These are phyloP conservation scores for Fusarium tuaranense DNA, from an alignment of 2,329 filamentous ascomycete species.

Conservation along the genomic window DNA sequence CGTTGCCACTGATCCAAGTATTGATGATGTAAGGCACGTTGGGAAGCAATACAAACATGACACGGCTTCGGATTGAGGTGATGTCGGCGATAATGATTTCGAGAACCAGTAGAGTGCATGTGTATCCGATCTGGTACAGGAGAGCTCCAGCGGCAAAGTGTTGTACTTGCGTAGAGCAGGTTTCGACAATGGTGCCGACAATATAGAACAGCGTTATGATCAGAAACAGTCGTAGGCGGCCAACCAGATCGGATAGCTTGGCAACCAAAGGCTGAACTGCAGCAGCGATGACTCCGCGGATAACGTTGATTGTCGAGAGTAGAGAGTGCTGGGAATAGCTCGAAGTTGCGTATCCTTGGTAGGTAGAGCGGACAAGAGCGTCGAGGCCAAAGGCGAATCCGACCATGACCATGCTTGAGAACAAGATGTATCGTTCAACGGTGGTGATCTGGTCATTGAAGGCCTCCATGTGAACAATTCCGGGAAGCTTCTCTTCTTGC, in stretches of 20 bases:
- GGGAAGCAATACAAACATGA: background rate
- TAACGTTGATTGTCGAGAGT: background rate
- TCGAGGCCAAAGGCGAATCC: background rate
- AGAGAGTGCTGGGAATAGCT: background rate
- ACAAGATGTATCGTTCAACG: background rate
- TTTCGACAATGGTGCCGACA: background rate
- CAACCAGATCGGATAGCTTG: background rate
- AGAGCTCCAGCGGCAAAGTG: background rate
- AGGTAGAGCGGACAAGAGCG: background rate
- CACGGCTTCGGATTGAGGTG: background rate
- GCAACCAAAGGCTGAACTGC: background rate
- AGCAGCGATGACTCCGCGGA: background rate
- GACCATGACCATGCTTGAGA: background rate
- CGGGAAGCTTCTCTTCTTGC: background rate
- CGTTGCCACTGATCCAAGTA: background rate
- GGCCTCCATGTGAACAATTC: background rate
- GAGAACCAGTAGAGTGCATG: background rate
- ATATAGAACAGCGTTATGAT: background rate
- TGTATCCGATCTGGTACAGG: background rate
- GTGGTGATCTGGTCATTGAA: background rate
- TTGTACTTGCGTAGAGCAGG: background rate
- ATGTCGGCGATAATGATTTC: background rate
- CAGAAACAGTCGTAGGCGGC: background rate
- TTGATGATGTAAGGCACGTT: background rate
- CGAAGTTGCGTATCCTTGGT: background rate